Percentiles rank a stretch among this genome's conserved stretches.
Evolutionary conservation across 805 yeast species (phyloP).

Genomic region (Saturnispora dispora): DNA sequence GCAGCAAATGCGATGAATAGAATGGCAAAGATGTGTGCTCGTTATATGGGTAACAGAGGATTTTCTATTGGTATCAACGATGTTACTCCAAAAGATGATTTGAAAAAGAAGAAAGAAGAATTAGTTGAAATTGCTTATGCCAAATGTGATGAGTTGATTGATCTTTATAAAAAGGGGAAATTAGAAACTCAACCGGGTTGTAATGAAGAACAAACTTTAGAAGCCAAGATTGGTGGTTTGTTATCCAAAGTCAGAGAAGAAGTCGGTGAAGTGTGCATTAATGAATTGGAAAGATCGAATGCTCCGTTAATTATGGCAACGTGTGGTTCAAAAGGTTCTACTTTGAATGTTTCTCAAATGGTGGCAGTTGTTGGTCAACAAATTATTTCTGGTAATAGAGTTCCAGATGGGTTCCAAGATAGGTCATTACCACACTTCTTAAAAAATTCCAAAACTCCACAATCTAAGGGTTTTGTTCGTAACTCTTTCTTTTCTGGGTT

Average conservation of each 20-base stretch:
- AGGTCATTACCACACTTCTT: slow-evolving; percentile 95
- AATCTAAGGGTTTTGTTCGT: slow-evolving; percentile 94
- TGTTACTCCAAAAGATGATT: slow-evolving; percentile 83
- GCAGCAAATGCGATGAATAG: slow-evolving; percentile 96
- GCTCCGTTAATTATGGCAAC: slow-evolving; percentile 99
- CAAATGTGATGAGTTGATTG: slow-evolving; percentile 86
- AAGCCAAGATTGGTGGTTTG: slow-evolving; percentile 94
- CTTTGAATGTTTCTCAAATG: slow-evolving; percentile 97
- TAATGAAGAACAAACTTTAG: slow-evolving; percentile 95
- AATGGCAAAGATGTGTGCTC: slow-evolving; percentile 98
- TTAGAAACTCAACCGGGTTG: slow-evolving; percentile 98
- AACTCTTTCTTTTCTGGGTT: slow-evolving; percentile 92
- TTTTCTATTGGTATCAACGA: slow-evolving; percentile 96
- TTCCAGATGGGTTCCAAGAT: slow-evolving; percentile 99
- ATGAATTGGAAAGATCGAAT: slow-evolving; percentile 78
- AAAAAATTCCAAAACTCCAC: slow-evolving; percentile 93
- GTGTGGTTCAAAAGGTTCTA: slow-evolving; percentile 98
- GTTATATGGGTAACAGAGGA: slow-evolving; percentile 90
- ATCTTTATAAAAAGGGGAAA: slow-evolving; percentile 68
- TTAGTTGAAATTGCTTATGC: slow-evolving; percentile 86
- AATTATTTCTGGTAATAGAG: slow-evolving; percentile 97
- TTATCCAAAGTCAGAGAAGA: slow-evolving; percentile 97
- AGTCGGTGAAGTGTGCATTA: slow-evolving; percentile 96
- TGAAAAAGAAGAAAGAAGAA: slow-evolving; percentile 69
- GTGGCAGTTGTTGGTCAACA: slow-evolving; percentile 99